Percentiles rank a stretch among this genome's conserved stretches.
Conservation (phyloP, 1,284 basidiomycete species). For the Volvariella surrecta region DNA sequence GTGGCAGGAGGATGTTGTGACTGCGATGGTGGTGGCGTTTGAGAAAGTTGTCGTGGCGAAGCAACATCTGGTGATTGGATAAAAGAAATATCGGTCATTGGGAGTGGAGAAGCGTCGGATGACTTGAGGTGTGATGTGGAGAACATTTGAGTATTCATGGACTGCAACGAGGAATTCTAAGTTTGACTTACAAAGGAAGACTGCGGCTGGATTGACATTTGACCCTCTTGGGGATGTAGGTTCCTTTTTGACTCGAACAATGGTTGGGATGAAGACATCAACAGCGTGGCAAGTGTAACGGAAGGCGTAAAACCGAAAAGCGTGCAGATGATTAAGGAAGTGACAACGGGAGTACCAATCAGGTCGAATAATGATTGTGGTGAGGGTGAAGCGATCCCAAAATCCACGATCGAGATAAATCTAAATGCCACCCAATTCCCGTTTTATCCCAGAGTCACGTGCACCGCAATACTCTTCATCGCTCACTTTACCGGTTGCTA, state of each 20-base stretch:
- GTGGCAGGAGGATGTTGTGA: conserved; percentile 9
- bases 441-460: too few relatives aligned
- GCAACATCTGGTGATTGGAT: not conserved
- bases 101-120: not conserved
- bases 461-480: too few relatives aligned
- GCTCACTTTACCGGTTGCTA: too few relatives aligned
- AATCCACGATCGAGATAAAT: too few relatives aligned
- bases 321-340: too few relatives aligned
- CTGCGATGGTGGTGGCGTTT: conserved; percentile 1
- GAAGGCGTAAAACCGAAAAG: too few relatives aligned
- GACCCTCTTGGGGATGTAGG: conserved; percentile 12
- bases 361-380: too few relatives aligned
- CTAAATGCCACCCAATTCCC: too few relatives aligned
- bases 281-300: not conserved
- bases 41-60: conserved; percentile 1
- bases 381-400: too few relatives aligned
- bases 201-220: conserved; percentile 3
- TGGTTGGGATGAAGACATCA: conserved; percentile 11
- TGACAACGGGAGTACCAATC: too few relatives aligned
- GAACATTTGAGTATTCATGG: conserved; percentile 14
- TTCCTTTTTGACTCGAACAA: conserved; percentile 9
- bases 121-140: not conserved
- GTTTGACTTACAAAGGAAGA: conserved; percentile 18
- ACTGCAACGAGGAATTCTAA: conserved; percentile 11
- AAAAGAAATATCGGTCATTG: not conserved